Percentiles rank a stretch among this genome's conserved stretches.
These are phyloP conservation scores for Capsicum baccatum DNA, from an alignment of 257 asterid species.

Conservation along the genomic window DNA sequence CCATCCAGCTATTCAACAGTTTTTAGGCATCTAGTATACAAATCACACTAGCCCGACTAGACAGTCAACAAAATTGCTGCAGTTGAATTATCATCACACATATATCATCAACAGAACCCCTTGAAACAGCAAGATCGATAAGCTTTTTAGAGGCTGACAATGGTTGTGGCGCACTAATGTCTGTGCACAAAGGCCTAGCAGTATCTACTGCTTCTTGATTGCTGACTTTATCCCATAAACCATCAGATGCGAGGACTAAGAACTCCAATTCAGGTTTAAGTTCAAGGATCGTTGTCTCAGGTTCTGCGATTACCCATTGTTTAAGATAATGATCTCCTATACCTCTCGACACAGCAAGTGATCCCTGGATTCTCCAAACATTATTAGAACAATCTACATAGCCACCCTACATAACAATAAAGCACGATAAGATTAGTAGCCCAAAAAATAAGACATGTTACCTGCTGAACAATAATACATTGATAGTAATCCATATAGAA, in stretches of 20 bases:
- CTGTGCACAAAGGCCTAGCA: constrained; percentile 51
- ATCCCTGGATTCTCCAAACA: constrained; percentile 79
- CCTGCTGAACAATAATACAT: background rate
- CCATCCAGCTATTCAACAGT: background rate
- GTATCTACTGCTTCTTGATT: constrained; percentile 86
- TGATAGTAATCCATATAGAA: background rate
- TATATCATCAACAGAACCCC: constrained; percentile 80
- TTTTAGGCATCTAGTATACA: background rate
- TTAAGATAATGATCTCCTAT: constrained; percentile 88
- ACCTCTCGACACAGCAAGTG: constrained; percentile 85
- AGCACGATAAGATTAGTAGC: background rate
- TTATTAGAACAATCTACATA: constrained; percentile 70
- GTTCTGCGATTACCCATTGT: constrained; percentile 85
- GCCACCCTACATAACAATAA: constrained; percentile 63
- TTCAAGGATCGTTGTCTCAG: constrained; percentile 59
- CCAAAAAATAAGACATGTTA: background rate
- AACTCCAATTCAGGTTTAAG: constrained; percentile 69
- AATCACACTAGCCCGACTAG: background rate
- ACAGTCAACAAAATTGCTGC: constrained; percentile 37
- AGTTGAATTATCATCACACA: constrained; percentile 71
- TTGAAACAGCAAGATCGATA: constrained; percentile 64
- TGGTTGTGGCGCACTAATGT: constrained; percentile 47
- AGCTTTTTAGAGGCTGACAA: constrained; percentile 68
- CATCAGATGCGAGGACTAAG: constrained; percentile 89
- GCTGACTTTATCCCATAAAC: constrained; percentile 93